Conservation (phyloP, 306 rosid genomes). For the Corylus americana region DNA sequence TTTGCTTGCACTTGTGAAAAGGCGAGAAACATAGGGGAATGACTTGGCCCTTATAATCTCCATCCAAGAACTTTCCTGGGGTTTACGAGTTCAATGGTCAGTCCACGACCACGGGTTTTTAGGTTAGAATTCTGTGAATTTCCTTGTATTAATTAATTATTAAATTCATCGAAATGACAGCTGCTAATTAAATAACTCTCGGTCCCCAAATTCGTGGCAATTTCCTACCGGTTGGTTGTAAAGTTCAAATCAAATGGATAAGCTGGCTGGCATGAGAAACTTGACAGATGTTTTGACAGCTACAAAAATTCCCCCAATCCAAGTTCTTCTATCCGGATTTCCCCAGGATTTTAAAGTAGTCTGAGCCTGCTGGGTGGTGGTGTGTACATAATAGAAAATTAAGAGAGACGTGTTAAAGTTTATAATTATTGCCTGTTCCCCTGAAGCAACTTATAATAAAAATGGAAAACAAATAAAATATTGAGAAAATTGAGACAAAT, state of each 20-base stretch:
- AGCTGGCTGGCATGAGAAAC: constrained; percentile 36
- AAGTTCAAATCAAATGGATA: constrained; percentile 48
- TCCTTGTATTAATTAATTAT: neutral
- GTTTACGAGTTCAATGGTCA: constrained; percentile 22
- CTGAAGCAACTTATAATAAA: too few relatives aligned
- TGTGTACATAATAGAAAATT: neutral
- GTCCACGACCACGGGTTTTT: constrained; percentile 32
- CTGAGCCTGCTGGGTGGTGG: too few relatives aligned
- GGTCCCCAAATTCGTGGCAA: constrained; percentile 29
- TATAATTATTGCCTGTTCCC: neutral
- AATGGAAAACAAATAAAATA: too few relatives aligned
- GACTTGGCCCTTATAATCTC: constrained; percentile 9
- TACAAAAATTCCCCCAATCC: neutral
- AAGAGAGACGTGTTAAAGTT: constrained; percentile 8
- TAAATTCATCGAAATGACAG: constrained; percentile 27
- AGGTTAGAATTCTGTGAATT: constrained; percentile 8
- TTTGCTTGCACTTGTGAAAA: too few relatives aligned
- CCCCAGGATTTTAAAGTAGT: neutral
- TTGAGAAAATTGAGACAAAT: too few relatives aligned
- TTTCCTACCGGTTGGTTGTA: constrained; percentile 47
- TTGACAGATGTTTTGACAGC: neutral
- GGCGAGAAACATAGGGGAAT: constrained; percentile 29
- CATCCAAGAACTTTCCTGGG: constrained; percentile 22
- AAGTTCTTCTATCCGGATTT: neutral
- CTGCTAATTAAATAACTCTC: neutral